These are phyloP conservation scores for Moesziomyces sp. DNA, from an alignment of 1,284 basidiomycete species.

Conservation along the genomic window DNA sequence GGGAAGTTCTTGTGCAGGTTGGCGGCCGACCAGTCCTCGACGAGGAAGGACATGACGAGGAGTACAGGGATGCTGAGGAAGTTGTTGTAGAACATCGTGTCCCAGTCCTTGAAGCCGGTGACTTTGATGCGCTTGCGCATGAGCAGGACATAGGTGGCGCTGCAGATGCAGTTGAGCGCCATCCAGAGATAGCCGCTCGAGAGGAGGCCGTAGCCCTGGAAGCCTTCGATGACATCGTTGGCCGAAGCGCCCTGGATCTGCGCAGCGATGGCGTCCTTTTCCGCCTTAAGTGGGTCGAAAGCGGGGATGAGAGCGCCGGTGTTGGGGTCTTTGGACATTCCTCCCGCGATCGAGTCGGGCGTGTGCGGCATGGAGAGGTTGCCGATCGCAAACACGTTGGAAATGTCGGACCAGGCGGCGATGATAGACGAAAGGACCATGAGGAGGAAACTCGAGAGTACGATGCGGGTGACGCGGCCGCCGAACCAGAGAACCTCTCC, in stretches of 20 bases:
- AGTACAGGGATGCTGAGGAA: conserved; percentile 92
- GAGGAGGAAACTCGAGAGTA: conserved; percentile 87
- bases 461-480: conserved; percentile 85
- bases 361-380: conserved; percentile 58
- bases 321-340: conserved; percentile 33
- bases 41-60: conserved; percentile 80
- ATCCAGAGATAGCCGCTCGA: conserved; percentile 91
- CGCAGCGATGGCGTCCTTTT: conserved; percentile 47
- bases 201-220: conserved; percentile 51
- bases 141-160: conserved; percentile 90
- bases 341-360: conserved; percentile 49
- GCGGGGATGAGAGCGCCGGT: conserved; percentile 32
- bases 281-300: conserved; percentile 39
- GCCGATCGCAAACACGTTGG: conserved; percentile 70
- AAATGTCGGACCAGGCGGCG: conserved; percentile 93
- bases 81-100: conserved; percentile 99
- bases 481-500: conserved; percentile 98
- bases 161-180: conserved; percentile 88
- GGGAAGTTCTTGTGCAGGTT: conserved; percentile 90
- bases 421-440: conserved; percentile 97
- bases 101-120: conserved; percentile 99
- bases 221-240: conserved; percentile 48
- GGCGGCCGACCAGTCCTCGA: conserved; percentile 89
- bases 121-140: conserved; percentile 98
- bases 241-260: conserved; percentile 28